These are phyloP conservation scores for Calocybe gangraenosa DNA, from an alignment of 768 basidiomycete genomes.

Conservation along the genomic window DNA sequence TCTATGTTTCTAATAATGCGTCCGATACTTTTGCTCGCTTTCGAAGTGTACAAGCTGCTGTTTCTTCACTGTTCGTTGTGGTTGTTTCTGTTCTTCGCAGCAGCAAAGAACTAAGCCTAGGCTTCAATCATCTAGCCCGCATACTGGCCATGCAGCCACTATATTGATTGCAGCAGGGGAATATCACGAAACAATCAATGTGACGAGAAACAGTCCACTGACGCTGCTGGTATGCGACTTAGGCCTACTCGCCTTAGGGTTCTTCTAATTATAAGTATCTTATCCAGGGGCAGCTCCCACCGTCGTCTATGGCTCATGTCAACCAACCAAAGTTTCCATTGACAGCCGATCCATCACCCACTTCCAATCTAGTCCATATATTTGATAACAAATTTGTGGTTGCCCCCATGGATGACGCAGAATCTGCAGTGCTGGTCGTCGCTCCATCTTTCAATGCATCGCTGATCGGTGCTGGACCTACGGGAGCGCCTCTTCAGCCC, in stretches of 20 bases:
- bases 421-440: conserved; percentile 55
- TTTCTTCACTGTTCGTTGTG: conserved; percentile 47
- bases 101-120: not conserved
- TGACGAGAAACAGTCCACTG: conserved; percentile 49
- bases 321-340: conserved; percentile 23
- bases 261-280: conserved; percentile 1
- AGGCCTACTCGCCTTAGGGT: not conserved
- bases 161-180: conserved; percentile 57
- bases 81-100: too few species aligned
- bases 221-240: conserved; percentile 44
- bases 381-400: conserved; percentile 45
- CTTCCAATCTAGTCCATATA: conserved; percentile 51
- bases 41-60: conserved; percentile 48
- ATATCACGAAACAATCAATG: conserved; percentile 57
- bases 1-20: conserved; percentile 49
- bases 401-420: conserved; percentile 47
- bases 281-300: conserved; percentile 48
- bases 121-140: conserved; percentile 28
- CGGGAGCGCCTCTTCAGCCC: conserved; percentile 48
- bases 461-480: conserved; percentile 56
- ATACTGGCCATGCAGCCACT: conserved; percentile 27
- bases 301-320: conserved; percentile 26
- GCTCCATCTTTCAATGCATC: conserved; percentile 53
- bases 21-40: conserved; percentile 44
- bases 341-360: conserved; percentile 43